phyloP scores from a whole-genome alignment of 306 rosid genomes.

The Citrullus mucosospermus region DNA sequence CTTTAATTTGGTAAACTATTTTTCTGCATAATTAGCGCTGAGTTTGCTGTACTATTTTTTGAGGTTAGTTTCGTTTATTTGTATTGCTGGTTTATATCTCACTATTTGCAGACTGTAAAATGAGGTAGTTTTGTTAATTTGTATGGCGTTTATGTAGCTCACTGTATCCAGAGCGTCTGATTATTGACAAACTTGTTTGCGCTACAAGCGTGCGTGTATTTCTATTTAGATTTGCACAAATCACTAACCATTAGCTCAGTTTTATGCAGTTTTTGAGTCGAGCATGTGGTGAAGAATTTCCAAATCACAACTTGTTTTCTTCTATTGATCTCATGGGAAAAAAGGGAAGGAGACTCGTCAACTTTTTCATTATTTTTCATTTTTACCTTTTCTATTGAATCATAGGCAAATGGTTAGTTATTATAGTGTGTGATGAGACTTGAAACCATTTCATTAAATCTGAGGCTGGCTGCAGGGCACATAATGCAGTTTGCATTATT shows the following conservation, averaged over 20 bases:
- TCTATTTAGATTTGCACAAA: neutral
- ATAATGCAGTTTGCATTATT: neutral
- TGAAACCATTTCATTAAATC: neutral
- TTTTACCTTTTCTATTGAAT: neutral
- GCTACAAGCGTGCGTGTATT: neutral
- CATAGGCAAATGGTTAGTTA: neutral
- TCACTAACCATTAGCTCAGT: neutral
- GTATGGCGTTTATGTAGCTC: neutral
- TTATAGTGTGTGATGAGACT: neutral
- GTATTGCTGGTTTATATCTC: neutral
- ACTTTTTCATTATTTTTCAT: neutral
- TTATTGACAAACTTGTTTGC: neutral
- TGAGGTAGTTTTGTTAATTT: neutral
- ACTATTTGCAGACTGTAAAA: neutral
- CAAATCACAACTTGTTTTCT: neutral
- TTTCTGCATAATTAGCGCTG: neutral
- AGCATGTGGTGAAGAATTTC: neutral
- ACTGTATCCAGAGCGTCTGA: neutral
- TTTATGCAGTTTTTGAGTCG: neutral
- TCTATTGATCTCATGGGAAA: neutral
- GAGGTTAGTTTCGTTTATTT: neutral
- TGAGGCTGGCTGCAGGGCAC: neutral
- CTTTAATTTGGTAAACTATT: neutral
- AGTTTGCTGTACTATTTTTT: neutral
- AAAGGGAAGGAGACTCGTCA: neutral